These are phyloP conservation scores for Osmanthus fragrans DNA, from an alignment of 257 asterid genomes.

Conservation along the genomic window DNA sequence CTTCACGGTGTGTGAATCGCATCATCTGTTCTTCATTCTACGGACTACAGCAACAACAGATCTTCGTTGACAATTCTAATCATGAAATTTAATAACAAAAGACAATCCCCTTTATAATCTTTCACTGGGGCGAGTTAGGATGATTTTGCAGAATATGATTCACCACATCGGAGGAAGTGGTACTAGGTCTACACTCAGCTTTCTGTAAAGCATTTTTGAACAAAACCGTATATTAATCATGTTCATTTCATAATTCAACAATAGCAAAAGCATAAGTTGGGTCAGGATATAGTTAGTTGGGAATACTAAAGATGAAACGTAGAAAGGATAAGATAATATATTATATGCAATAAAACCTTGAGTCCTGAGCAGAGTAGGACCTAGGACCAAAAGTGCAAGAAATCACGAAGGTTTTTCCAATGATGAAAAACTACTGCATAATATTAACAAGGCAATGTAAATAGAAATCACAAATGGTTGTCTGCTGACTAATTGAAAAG, in stretches of 20 bases:
- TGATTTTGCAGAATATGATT: conserved; percentile 17
- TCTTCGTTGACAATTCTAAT: neutral
- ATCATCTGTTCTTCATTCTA: neutral
- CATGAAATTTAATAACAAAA: neutral
- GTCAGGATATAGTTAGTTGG: neutral
- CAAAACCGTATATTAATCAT: conserved; percentile 5
- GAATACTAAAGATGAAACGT: neutral
- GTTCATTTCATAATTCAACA: neutral
- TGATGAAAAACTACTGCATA: neutral
- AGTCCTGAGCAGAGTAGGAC: neutral
- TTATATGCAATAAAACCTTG: neutral
- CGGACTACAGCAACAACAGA: neutral
- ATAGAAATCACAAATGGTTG: neutral
- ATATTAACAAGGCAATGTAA: neutral
- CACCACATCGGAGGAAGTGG: conserved; percentile 25
- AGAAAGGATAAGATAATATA: no score
- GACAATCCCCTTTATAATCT: neutral
- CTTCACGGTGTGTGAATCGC: neutral
- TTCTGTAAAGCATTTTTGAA: conserved; percentile 26
- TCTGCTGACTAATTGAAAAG: neutral
- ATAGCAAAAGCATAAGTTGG: neutral
- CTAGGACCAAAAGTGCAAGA: neutral
- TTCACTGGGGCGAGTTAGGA: conserved; percentile 27
- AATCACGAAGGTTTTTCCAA: neutral
- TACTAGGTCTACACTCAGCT: conserved; percentile 24